phyloP scores from a whole-genome alignment of 1,284 basidiomycete genomes.

The Uromyces viciae-fabae region DNA sequence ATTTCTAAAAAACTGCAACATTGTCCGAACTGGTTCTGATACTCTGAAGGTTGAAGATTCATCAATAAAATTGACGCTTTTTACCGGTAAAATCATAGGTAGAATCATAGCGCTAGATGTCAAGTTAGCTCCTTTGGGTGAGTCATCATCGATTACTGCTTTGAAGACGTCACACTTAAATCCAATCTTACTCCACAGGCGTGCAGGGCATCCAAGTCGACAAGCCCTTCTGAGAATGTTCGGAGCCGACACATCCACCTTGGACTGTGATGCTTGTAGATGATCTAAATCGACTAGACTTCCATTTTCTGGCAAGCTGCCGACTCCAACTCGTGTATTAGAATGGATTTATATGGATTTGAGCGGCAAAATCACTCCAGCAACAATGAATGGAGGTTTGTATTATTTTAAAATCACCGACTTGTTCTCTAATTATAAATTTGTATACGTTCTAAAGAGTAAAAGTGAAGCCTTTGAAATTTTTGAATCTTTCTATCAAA shows the following conservation, averaged over 20 bases:
- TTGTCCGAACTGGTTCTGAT: background rate
- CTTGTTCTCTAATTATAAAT: background rate
- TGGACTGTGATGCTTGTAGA: background rate
- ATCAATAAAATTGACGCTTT: background rate
- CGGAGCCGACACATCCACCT: background rate
- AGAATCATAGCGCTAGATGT: background rate
- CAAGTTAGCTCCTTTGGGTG: background rate
- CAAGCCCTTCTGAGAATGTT: background rate
- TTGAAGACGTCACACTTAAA: background rate
- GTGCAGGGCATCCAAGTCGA: background rate
- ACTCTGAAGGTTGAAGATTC: background rate
- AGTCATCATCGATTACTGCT: background rate
- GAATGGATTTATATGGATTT: constrained; percentile 12
- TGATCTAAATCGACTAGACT: constrained; percentile 1
- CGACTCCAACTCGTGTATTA: background rate
- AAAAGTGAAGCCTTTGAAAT: background rate
- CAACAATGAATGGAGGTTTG: background rate
- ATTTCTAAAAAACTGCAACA: background rate
- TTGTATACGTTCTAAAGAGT: background rate
- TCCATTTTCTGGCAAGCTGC: background rate
- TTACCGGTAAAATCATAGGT: background rate
- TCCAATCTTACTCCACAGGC: background rate
- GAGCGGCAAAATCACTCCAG: background rate
- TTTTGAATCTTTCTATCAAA: background rate
- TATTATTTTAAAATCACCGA: background rate